These are phyloP conservation scores for Microsporum canis DNA, from an alignment of 2,329 filamentous ascomycete species.

Conservation along the genomic window DNA sequence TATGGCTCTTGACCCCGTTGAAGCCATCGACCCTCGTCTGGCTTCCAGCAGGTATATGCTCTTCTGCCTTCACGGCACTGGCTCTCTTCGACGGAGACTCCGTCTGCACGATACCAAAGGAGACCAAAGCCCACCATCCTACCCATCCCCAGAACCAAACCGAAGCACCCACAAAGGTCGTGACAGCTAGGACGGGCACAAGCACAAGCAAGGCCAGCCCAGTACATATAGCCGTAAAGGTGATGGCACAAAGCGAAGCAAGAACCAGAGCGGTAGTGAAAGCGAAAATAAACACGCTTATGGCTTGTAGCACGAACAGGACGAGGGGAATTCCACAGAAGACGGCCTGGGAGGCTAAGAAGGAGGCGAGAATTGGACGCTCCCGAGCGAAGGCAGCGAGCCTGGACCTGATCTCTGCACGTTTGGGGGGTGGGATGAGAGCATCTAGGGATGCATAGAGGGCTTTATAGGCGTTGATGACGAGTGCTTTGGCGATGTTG, in stretches of 20 bases:
- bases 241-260: slow-evolving; percentile 38
- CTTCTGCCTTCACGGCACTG: neutral
- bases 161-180: slow-evolving; percentile 47
- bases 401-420: slow-evolving; percentile 46
- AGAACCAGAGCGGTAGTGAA: slow-evolving; percentile 48
- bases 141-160: slow-evolving; percentile 58
- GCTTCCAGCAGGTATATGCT: neutral
- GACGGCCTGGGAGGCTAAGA: slow-evolving; percentile 53
- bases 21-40: neutral
- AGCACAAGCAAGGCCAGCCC: slow-evolving; percentile 57
- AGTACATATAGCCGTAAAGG: slow-evolving; percentile 58
- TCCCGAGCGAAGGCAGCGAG: slow-evolving; percentile 47
- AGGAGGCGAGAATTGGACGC: slow-evolving; percentile 59
- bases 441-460: slow-evolving; percentile 32
- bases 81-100: neutral
- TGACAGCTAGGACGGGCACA: slow-evolving; percentile 56
- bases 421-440: slow-evolving; percentile 49
- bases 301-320: slow-evolving; percentile 56
- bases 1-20: neutral
- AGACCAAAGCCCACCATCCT: slow-evolving; percentile 34
- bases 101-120: neutral
- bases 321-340: slow-evolving; percentile 56
- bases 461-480: slow-evolving; percentile 6
- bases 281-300: slow-evolving; percentile 52
- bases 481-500: slow-evolving; percentile 1